phyloP scores from a whole-genome alignment of 768 basidiomycete genomes.

The Podaxis pistillaris region DNA sequence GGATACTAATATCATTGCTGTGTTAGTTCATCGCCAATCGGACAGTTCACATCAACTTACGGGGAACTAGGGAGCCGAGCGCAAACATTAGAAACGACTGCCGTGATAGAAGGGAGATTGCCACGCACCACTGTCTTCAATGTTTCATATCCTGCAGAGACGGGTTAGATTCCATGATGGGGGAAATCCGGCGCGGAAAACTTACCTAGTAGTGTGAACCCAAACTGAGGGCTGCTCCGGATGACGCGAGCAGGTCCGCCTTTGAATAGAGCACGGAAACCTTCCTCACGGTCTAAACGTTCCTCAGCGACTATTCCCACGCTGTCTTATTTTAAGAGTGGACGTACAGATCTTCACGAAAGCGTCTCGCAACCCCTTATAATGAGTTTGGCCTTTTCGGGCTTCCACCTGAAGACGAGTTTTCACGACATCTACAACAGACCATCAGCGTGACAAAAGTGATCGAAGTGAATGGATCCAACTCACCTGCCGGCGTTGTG shows the following conservation, averaged over 20 bases:
- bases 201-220: constrained; percentile 78
- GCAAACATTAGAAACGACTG: background rate
- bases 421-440: constrained; percentile 86
- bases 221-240: constrained; percentile 91
- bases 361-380: constrained; percentile 88
- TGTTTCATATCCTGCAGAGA: constrained; percentile 40
- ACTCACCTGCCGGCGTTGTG: constrained; percentile 83
- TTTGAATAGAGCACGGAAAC: constrained; percentile 87
- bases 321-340: constrained; percentile 4
- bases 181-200: constrained; percentile 14
- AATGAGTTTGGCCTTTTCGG: constrained; percentile 84
- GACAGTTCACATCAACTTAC: constrained; percentile 34
- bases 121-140: constrained; percentile 43
- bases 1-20: constrained; percentile 60
- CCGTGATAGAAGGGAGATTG: constrained; percentile 19
- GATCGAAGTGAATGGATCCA: constrained; percentile 12
- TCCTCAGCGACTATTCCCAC: constrained; percentile 17
- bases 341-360: constrained; percentile 85
- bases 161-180: constrained; percentile 16
- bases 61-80: constrained; percentile 37
- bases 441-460: constrained; percentile 3
- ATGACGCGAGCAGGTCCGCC: constrained; percentile 87
- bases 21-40: constrained; percentile 24
- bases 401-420: constrained; percentile 94
- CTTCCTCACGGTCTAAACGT: constrained; percentile 77